Evolutionary conservation across 805 yeast species (phyloP).

Genomic region (Hanseniaspora taiwanica): DNA sequence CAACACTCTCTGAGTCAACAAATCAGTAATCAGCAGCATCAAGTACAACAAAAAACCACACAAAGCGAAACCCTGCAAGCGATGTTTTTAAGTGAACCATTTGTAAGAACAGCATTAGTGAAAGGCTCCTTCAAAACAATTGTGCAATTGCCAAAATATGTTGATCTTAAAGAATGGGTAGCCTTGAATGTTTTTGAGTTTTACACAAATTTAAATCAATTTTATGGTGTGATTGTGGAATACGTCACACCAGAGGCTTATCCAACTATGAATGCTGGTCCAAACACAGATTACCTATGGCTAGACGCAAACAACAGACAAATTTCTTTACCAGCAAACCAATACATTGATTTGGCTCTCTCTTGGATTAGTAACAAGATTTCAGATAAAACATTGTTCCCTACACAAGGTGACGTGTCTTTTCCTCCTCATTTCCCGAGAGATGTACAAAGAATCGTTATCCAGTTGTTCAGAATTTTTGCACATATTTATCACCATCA

Average conservation of each 20-base stretch:
- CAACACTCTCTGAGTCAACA: constrained; percentile 4
- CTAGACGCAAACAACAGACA: constrained; percentile 70
- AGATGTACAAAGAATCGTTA: constrained; percentile 74
- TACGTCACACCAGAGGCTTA: constrained; percentile 80
- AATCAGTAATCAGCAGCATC: constrained; percentile 6
- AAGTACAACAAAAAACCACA: constrained; percentile 4
- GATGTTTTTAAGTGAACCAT: constrained; percentile 80
- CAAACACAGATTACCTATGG: constrained; percentile 85
- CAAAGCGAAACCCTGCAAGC: constrained; percentile 16
- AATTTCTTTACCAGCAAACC: constrained; percentile 78
- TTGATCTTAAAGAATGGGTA: constrained; percentile 90
- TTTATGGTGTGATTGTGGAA: constrained; percentile 82
- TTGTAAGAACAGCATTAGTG: constrained; percentile 84
- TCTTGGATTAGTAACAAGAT: constrained; percentile 82
- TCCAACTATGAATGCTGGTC: constrained; percentile 94
- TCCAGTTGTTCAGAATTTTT: constrained; percentile 89
- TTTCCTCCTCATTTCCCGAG: constrained; percentile 77
- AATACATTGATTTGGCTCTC: constrained; percentile 82
- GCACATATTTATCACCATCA: constrained; percentile 94
- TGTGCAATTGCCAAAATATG: constrained; percentile 88
- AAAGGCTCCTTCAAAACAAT: constrained; percentile 95
- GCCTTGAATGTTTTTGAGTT: constrained; percentile 87
- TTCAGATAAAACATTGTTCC: constrained; percentile 81
- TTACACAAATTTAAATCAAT: constrained; percentile 72
- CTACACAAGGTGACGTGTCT: constrained; percentile 78